These are phyloP conservation scores for Phoenix roebelenii DNA, from an alignment of 176 grass and related monocot genomes.

Conservation along the genomic window DNA sequence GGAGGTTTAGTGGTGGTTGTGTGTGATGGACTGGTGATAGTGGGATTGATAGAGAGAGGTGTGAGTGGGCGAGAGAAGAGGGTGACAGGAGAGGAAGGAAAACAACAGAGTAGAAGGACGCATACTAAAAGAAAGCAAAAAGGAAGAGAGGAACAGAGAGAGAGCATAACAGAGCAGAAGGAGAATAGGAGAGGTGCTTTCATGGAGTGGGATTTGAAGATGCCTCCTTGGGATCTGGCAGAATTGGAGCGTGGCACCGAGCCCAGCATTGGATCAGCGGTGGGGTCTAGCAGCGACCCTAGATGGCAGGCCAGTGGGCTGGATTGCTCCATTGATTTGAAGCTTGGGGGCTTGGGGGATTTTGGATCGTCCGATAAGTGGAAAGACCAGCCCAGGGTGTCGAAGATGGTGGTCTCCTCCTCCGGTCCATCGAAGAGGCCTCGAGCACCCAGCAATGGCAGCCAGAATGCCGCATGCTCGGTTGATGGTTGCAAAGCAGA, in stretches of 20 bases:
- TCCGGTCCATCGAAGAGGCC: constrained; percentile 29
- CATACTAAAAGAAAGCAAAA: background rate
- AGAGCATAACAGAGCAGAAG: background rate
- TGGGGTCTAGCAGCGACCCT: constrained; percentile 27
- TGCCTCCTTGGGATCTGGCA: constrained; percentile 62
- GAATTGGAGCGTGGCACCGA: background rate
- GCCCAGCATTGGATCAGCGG: constrained; percentile 30
- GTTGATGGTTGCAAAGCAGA: constrained; percentile 79
- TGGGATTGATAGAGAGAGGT: constrained; percentile 1
- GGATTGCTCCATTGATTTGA: constrained; percentile 72
- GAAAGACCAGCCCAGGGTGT: constrained; percentile 8
- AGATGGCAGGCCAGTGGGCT: constrained; percentile 10
- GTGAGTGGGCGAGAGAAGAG: background rate
- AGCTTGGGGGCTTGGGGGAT: constrained; percentile 44
- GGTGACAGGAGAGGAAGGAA: background rate
- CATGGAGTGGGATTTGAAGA: constrained; percentile 98
- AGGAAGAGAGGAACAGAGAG: background rate
- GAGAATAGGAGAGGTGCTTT: background rate
- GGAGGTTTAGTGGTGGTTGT: background rate
- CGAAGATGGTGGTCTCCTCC: constrained; percentile 2
- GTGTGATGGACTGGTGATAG: background rate
- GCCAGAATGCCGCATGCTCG: constrained; percentile 40
- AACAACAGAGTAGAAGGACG: background rate
- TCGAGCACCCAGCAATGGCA: constrained; percentile 23
- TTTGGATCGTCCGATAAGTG: constrained; percentile 11